These are phyloP conservation scores for Colletotrichum spinosum DNA, from an alignment of 2,329 filamentous ascomycete genomes.

Conservation along the genomic window DNA sequence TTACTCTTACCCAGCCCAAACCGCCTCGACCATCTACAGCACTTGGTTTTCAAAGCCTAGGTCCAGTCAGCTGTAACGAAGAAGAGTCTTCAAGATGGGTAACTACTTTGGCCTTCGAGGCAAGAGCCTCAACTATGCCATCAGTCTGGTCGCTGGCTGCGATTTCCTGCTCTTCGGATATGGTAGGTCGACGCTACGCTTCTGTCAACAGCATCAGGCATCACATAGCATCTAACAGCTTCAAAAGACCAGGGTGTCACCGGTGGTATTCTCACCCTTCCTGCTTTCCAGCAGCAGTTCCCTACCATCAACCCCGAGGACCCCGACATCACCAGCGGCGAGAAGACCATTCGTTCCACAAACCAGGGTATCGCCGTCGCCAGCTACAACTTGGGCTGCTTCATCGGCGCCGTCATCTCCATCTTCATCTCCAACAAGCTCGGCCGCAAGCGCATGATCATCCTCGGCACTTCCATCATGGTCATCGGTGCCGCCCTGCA, in stretches of 20 bases:
- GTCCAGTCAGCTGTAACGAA: constrained; percentile 21
- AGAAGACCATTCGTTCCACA: constrained; percentile 58
- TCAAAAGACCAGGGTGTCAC: constrained; percentile 79
- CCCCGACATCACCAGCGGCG: constrained; percentile 41
- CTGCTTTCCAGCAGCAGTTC: constrained; percentile 67
- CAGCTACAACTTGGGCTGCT: constrained; percentile 71
- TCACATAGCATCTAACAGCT: constrained; percentile 44
- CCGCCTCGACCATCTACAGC: constrained; percentile 11
- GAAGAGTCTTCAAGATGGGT: constrained; percentile 35
- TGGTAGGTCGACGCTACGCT: constrained; percentile 50
- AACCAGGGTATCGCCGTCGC: constrained; percentile 67
- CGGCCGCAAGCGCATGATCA: constrained; percentile 56
- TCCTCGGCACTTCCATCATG: constrained; percentile 56
- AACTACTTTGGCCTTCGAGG: constrained; percentile 75
- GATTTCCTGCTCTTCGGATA: constrained; percentile 76
- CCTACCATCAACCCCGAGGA: constrained; percentile 45
- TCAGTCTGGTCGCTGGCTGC: constrained; percentile 77
- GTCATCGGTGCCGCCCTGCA: constrained; percentile 59
- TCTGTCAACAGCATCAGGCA: background rate
- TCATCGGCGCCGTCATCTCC: constrained; percentile 57
- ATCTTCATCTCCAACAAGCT: constrained; percentile 49
- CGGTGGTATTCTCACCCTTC: constrained; percentile 78
- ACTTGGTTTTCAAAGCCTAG: background rate
- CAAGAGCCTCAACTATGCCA: constrained; percentile 73
- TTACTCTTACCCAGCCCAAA: constrained; percentile 2